phyloP scores from a whole-genome alignment of 73 alveolate species.

The Paramecium sexaurelia region DNA sequence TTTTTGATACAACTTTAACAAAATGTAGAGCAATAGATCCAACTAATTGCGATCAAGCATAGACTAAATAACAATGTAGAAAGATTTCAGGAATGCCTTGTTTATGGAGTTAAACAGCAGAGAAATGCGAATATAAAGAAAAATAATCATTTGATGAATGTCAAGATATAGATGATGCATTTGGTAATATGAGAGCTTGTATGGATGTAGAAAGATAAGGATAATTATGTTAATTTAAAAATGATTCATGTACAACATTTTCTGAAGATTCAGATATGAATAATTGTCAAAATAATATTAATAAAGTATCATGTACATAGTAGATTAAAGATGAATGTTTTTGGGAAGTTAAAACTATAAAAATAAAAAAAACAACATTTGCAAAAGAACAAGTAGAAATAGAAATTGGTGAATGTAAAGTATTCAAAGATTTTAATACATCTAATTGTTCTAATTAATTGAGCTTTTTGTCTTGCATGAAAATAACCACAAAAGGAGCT shows the following conservation, averaged over 20 bases:
- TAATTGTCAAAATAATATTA: not conserved
- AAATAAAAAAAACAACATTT: not conserved
- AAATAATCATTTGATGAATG: not conserved
- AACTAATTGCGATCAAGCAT: not conserved
- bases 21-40: not conserved
- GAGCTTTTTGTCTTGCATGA: not conserved
- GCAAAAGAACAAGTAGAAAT: not conserved
- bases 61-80: not conserved
- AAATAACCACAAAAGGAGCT: not conserved
- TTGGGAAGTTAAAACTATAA: not conserved
- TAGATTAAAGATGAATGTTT: not conserved
- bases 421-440: not conserved
- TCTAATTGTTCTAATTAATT: not conserved
- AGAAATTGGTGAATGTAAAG: not conserved
- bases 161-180: not conserved
- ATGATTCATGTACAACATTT: slow-evolving; percentile 2
- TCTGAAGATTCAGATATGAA: not conserved
- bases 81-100: not conserved
- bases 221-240: not conserved
- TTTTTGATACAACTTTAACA: not conserved
- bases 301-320: not conserved
- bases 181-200: not conserved
- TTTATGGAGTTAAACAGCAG: not conserved
- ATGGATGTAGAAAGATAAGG: slow-evolving; percentile 18
- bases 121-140: not conserved